phyloP scores from a whole-genome alignment of 2,329 filamentous ascomycete species.

The Ascochyta rabiei region DNA sequence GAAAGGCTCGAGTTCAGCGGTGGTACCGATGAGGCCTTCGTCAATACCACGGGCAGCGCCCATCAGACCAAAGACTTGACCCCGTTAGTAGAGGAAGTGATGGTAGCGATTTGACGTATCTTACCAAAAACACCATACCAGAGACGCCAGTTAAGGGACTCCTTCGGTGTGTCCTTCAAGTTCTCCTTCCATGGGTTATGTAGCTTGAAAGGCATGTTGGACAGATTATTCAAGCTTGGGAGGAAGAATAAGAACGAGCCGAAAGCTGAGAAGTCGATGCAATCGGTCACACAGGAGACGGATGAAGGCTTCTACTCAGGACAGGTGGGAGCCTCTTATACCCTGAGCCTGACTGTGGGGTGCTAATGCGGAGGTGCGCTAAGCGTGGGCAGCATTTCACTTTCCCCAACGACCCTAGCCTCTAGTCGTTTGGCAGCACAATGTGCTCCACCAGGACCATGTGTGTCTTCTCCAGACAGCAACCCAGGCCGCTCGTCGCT shows the following conservation, averaged over 20 bases:
- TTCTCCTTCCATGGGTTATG: conserved; percentile 49
- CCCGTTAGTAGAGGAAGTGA: conserved; percentile 9
- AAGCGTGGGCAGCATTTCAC: background rate
- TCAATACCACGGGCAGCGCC: conserved; percentile 80
- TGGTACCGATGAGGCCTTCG: conserved; percentile 77
- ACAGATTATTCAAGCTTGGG: background rate
- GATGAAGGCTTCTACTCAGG: background rate
- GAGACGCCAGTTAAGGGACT: conserved; percentile 77
- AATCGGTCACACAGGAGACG: conserved; percentile 17
- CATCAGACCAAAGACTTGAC: conserved; percentile 68
- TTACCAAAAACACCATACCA: conserved; percentile 72
- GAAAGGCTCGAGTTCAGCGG: conserved; percentile 53
- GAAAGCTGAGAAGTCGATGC: conserved; percentile 14
- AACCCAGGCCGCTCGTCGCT: conserved; percentile 3
- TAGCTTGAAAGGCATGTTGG: conserved; percentile 36
- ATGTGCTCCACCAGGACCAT: background rate
- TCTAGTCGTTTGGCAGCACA: background rate
- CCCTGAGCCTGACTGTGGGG: conserved; percentile 3
- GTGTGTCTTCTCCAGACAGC: conserved; percentile 12
- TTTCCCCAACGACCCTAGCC: conserved; percentile 9
- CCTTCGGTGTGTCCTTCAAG: conserved; percentile 68
- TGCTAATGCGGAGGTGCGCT: conserved; percentile 13
- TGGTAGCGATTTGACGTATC: background rate
- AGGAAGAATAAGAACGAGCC: conserved; percentile 3
- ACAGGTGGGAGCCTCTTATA: conserved; percentile 12